Conservation (phyloP, 805 yeast genomes). For the Saturnispora quitensis region DNA sequence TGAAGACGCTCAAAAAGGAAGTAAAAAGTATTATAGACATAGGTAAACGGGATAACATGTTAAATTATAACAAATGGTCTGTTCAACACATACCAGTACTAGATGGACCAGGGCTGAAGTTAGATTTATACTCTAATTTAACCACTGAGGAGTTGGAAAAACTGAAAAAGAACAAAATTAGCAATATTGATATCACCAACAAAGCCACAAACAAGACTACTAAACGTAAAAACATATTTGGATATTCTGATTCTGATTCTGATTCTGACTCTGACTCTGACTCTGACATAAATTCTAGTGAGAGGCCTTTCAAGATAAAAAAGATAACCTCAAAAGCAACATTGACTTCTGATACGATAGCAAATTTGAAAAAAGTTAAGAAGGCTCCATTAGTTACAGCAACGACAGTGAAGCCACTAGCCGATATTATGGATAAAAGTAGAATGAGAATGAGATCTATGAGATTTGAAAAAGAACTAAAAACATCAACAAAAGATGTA, state of each 20-base stretch:
- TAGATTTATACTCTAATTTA: constrained; percentile 9
- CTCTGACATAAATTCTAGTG: background rate
- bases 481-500: constrained; percentile 11
- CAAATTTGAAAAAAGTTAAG: constrained; percentile 6
- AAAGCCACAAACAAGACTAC: background rate
- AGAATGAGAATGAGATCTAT: constrained; percentile 28
- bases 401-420: background rate
- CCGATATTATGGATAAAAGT: constrained; percentile 1
- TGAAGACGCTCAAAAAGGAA: constrained; percentile 33
- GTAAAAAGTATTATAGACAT: constrained; percentile 39
- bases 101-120: constrained; percentile 6
- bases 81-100: constrained; percentile 40
- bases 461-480: constrained; percentile 36
- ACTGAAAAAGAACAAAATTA: background rate
- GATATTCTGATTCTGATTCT: constrained; percentile 13
- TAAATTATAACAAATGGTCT: constrained; percentile 48
- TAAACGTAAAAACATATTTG: constrained; percentile 14
- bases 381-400: background rate
- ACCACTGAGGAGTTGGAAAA: background rate
- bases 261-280: constrained; percentile 10
- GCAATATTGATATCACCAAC: background rate
- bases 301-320: background rate
- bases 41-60: constrained; percentile 36
- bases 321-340: background rate
- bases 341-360: background rate